Evolutionary conservation across 495 filamentous ascomycete species (phyloP).

Genomic region (Neurospora sp.): DNA sequence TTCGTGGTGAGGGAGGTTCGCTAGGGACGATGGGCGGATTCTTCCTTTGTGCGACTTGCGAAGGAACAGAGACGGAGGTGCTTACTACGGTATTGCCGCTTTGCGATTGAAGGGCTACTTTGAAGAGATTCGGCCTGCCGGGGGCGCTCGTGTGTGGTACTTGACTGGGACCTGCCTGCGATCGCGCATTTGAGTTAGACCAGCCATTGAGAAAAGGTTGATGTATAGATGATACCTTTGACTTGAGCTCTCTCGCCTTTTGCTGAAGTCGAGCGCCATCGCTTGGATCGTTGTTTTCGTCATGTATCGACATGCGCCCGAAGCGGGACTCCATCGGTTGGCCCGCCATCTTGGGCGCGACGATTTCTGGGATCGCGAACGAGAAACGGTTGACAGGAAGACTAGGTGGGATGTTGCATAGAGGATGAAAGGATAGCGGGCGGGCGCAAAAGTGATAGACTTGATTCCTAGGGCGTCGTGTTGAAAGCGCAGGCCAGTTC

Average conservation of each 20-base stretch:
- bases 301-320: conserved; percentile 71
- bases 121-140: conserved; percentile 63
- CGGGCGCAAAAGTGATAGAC: not conserved
- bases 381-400: not conserved
- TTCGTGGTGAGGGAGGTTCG: conserved; percentile 30
- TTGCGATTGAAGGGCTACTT: conserved; percentile 71
- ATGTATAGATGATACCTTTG: conserved; percentile 46
- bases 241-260: conserved; percentile 30
- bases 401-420: not conserved
- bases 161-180: conserved; percentile 30
- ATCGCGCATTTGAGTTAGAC: conserved; percentile 31
- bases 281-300: conserved; percentile 55
- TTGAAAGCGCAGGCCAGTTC: not conserved
- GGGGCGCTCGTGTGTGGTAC: conserved; percentile 47
- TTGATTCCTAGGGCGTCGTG: not conserved
- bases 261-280: conserved; percentile 40
- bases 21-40: conserved; percentile 3
- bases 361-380: not conserved
- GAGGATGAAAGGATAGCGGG: not conserved
- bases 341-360: conserved; percentile 32
- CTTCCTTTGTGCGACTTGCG: conserved; percentile 52
- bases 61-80: conserved; percentile 53
- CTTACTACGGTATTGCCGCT: conserved; percentile 36
- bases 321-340: conserved; percentile 63
- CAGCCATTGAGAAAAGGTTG: not conserved